Conservation (phyloP, 106 monocot species). For the Agapanthus africanus region DNA sequence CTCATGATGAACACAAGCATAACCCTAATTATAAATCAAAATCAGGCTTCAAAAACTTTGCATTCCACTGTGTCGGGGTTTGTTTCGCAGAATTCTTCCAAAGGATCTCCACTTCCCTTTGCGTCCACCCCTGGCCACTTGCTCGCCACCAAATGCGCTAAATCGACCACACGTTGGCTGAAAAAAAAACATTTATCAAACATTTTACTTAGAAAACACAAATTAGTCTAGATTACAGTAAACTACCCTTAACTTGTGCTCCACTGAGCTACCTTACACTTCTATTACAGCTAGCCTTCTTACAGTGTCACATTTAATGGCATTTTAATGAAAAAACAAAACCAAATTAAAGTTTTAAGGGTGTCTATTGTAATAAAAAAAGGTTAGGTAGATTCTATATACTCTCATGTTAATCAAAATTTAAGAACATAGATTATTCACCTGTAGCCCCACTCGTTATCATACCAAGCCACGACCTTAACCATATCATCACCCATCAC, state of each 20-base stretch:
- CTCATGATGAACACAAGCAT: neutral
- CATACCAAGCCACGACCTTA: conserved; percentile 99
- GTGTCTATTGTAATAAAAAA: too few relatives aligned
- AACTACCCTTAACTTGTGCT: too few relatives aligned
- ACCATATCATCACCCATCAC: conserved; percentile 99
- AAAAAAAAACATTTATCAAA: too few relatives aligned
- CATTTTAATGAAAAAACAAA: neutral
- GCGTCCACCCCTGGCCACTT: conserved; percentile 66
- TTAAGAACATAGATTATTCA: conserved; percentile 15
- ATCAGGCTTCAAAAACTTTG: conserved; percentile 91
- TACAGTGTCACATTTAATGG: too few relatives aligned
- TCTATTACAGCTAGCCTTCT: too few relatives aligned
- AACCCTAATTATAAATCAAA: neutral
- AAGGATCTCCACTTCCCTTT: conserved; percentile 57
- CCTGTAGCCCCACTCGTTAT: conserved; percentile 99
- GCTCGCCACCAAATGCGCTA: conserved; percentile 79
- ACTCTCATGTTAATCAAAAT: too few relatives aligned
- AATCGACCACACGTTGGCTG: conserved; percentile 94
- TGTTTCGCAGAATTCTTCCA: conserved; percentile 90
- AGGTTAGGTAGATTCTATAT: too few relatives aligned
- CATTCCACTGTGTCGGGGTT: conserved; percentile 82
- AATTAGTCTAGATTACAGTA: too few relatives aligned
- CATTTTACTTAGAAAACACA: too few relatives aligned
- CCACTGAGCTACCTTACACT: too few relatives aligned
- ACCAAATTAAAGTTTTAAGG: neutral